These are phyloP conservation scores for Rhodotorula graminis DNA, from an alignment of 768 basidiomycete genomes.

Conservation along the genomic window DNA sequence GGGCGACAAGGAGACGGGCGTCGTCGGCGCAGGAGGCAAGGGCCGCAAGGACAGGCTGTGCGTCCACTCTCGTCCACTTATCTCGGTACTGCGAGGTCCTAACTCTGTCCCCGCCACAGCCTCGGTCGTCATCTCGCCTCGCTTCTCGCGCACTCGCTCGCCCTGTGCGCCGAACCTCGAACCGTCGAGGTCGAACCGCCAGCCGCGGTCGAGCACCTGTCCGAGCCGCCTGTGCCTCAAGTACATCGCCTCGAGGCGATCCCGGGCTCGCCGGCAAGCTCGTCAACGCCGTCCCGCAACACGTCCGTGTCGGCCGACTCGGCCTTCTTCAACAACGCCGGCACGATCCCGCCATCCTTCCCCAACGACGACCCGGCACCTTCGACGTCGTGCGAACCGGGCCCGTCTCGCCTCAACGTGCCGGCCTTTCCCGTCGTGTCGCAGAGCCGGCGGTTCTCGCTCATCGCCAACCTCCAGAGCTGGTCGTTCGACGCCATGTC, in stretches of 20 bases:
- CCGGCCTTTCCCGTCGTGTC: conserved; percentile 27
- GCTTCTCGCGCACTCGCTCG: conserved; percentile 41
- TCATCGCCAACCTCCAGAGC: conserved; percentile 64
- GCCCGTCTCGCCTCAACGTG: background rate
- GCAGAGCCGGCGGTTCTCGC: conserved; percentile 52
- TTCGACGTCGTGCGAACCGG: conserved; percentile 49
- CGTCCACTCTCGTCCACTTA: conserved; percentile 12
- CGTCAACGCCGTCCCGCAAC: conserved; percentile 23
- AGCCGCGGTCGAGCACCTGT: background rate
- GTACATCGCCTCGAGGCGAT: conserved; percentile 24
- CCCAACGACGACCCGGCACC: conserved; percentile 37
- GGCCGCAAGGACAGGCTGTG: conserved; percentile 49
- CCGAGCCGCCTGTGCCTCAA: background rate
- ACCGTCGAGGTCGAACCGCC: background rate
- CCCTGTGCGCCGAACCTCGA: conserved; percentile 35
- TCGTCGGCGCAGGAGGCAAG: conserved; percentile 53
- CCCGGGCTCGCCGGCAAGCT: conserved; percentile 26
- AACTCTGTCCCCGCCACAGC: conserved; percentile 1
- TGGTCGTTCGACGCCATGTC: conserved; percentile 91
- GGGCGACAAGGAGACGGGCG: conserved; percentile 68
- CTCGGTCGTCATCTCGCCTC: conserved; percentile 42
- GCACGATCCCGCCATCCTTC: conserved; percentile 15
- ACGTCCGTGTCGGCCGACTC: conserved; percentile 32
- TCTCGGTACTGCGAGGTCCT: background rate
- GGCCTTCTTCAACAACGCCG: conserved; percentile 16